Evolutionary conservation across 805 yeast species (phyloP).

Genomic region (Hanseniaspora lindneri): DNA sequence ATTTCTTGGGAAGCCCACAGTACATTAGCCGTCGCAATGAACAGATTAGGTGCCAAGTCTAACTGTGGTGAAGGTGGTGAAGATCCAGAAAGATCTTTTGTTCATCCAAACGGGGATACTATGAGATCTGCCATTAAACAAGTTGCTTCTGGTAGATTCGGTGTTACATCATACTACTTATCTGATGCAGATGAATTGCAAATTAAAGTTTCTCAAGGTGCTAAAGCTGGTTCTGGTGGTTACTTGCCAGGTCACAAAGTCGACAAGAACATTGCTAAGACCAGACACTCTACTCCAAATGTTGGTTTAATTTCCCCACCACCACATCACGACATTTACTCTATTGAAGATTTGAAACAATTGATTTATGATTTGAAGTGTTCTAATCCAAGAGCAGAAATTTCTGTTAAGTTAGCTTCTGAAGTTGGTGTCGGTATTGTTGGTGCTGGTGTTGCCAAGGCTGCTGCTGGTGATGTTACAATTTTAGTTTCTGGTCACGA

Average conservation of each 20-base stretch:
- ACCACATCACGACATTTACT: constrained; percentile 96
- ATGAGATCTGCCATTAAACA: constrained; percentile 98
- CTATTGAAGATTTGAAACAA: constrained; percentile 95
- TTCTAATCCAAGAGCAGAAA: constrained; percentile 92
- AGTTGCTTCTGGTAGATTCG: constrained; percentile 95
- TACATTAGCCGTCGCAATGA: constrained; percentile 96
- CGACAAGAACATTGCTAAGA: constrained; percentile 73
- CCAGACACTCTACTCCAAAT: constrained; percentile 92
- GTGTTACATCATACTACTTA: constrained; percentile 88
- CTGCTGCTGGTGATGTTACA: constrained; percentile 75
- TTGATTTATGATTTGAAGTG: constrained; percentile 92
- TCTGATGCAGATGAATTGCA: constrained; percentile 96
- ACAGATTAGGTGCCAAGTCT: constrained; percentile 92
- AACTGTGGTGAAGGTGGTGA: constrained; percentile 99
- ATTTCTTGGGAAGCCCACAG: constrained; percentile 98
- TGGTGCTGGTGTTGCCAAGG: constrained; percentile 98
- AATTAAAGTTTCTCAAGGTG: constrained; percentile 98
- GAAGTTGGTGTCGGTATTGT: constrained; percentile 99
- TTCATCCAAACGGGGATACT: constrained; percentile 80
- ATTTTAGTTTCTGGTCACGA: constrained; percentile 93
- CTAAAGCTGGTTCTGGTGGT: constrained; percentile 99
- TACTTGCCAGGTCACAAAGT: constrained; percentile 94
- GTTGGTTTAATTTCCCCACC: constrained; percentile 97
- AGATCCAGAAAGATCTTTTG: constrained; percentile 78
- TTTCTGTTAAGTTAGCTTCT: constrained; percentile 89